Evolutionary conservation across 1,284 basidiomycete genomes (phyloP), one percentile per base, ranked within the genome.

Genomic region (Cystobasidium slooffiae): DNA sequence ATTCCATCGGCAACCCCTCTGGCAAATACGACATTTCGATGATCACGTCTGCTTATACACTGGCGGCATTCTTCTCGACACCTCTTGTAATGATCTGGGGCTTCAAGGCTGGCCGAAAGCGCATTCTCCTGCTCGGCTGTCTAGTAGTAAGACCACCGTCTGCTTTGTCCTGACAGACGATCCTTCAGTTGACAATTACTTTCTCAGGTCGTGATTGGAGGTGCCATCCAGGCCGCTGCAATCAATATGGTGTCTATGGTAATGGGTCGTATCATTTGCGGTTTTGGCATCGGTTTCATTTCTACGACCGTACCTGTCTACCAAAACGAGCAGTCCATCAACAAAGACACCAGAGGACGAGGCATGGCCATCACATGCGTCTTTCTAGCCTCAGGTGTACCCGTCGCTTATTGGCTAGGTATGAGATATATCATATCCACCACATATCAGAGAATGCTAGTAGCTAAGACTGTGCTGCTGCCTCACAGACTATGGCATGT

Each of bases 231-330:
- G 43, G 69, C 69, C 6, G 12, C 62, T 51, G 61, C 61, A 20
- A 31, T 24, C 31, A 52, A 37, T n/a, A 66, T 72, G 61, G 62
- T 62, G 24, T 44, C 51, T 20, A 72, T 72, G 4, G 66, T 72
- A n/a, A 43, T 72, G 4, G 61, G 61, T 6, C 69, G 69, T 18
- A n/a, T 65, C 18, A 53, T 72, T 39, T 72, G 69, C 49, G 69
- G 69, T 43, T 72, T 72, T 44, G 69, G 69, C 44, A 72, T 72
- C 61, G 69, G 69, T 12, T 65, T 72, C 46, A 72, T 72, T 51
- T 72, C 69, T 18, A 44, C 69, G 7, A 72, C 69, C 12, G 69
- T 72, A 2, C 69, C 69, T 18, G 62, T 49, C 20, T 72, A 72
- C 37, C 69, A 72, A 51, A 63, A 44, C 61, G 69, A 72, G 39